Conservation (phyloP, 2,329 filamentous ascomycete genomes). For the Biscogniauxia sp. region DNA sequence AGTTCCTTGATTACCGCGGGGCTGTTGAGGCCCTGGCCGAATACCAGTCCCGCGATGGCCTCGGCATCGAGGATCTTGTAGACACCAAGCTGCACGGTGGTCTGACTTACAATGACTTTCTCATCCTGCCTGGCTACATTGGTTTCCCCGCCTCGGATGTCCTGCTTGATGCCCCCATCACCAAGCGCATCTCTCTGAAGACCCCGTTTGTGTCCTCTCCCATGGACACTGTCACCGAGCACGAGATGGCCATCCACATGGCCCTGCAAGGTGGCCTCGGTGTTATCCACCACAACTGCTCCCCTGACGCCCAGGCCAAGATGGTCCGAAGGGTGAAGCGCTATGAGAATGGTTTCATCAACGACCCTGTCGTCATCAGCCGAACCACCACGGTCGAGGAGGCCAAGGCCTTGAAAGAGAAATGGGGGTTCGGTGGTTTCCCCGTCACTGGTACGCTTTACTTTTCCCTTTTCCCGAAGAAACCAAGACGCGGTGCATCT, state of each 20-base stretch:
- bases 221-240: slow-evolving; percentile 99
- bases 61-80: slow-evolving; percentile 81
- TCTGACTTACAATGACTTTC: slow-evolving; percentile 98
- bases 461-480: slow-evolving; percentile 1
- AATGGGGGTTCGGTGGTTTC: slow-evolving; percentile 98
- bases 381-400: slow-evolving; percentile 86
- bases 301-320: slow-evolving; percentile 92
- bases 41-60: slow-evolving; percentile 79
- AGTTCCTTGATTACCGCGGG: slow-evolving; percentile 69
- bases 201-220: slow-evolving; percentile 95
- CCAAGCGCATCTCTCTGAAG: slow-evolving; percentile 93
- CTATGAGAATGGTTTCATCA: slow-evolving; percentile 98
- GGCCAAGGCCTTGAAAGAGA: slow-evolving; percentile 89
- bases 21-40: slow-evolving; percentile 80
- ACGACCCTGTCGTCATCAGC: slow-evolving; percentile 89
- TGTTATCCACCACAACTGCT: slow-evolving; percentile 99
- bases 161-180: slow-evolving; percentile 83
- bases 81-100: slow-evolving; percentile 91
- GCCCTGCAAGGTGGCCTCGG: slow-evolving; percentile 83
- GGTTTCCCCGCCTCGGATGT: slow-evolving; percentile 94
- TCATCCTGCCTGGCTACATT: slow-evolving; percentile 95
- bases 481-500: slow-evolving; percentile 30
- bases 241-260: slow-evolving; percentile 99
- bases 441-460: slow-evolving; percentile 91
- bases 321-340: slow-evolving; percentile 99